These are phyloP conservation scores for Rhodotorula sp. DNA, from an alignment of 1,284 basidiomycete species.

Conservation along the genomic window DNA sequence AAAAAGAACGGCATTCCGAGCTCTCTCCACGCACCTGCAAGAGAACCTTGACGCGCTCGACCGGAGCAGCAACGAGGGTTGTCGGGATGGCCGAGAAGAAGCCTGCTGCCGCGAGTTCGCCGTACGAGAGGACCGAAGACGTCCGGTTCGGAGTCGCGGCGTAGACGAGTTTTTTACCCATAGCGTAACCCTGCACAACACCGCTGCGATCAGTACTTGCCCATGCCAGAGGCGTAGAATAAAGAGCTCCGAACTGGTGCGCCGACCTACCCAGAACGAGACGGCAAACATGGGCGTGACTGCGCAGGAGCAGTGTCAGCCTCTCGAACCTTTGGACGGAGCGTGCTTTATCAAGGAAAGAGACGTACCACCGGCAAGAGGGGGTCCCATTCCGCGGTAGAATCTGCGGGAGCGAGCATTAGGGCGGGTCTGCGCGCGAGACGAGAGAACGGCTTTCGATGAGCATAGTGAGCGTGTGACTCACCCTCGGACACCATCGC, in stretches of 20 bases:
- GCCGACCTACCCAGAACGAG: conserved; percentile 79
- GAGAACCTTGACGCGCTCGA: conserved; percentile 95
- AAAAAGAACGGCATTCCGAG: not conserved
- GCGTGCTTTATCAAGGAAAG: too few species aligned
- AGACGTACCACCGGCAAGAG: conserved; percentile 65
- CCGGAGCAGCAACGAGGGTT: conserved; percentile 87
- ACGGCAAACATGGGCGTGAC: conserved; percentile 98
- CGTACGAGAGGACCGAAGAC: conserved; percentile 64
- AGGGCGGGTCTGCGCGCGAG: not conserved
- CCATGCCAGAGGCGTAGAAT: not conserved
- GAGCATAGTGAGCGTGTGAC: conserved; percentile 40
- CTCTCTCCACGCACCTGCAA: conserved; percentile 63
- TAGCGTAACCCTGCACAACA: conserved; percentile 79
- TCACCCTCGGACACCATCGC: conserved; percentile 85
- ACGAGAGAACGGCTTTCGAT: not conserved
- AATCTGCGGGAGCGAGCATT: conserved; percentile 56
- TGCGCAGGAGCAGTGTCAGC: not conserved
- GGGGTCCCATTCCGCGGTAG: conserved; percentile 96
- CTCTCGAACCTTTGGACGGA: not conserved
- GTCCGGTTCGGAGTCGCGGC: conserved; percentile 64
- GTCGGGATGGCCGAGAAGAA: conserved; percentile 93
- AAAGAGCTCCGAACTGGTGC: too few species aligned
- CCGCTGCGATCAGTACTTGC: too few species aligned
- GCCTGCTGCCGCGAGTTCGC: conserved; percentile 86
- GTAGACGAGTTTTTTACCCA: conserved; percentile 85